Evolutionary conservation across 2,329 filamentous ascomycete genomes (phyloP), one percentile per base, ranked within the genome.

Genomic region (Beauveria sp.): DNA sequence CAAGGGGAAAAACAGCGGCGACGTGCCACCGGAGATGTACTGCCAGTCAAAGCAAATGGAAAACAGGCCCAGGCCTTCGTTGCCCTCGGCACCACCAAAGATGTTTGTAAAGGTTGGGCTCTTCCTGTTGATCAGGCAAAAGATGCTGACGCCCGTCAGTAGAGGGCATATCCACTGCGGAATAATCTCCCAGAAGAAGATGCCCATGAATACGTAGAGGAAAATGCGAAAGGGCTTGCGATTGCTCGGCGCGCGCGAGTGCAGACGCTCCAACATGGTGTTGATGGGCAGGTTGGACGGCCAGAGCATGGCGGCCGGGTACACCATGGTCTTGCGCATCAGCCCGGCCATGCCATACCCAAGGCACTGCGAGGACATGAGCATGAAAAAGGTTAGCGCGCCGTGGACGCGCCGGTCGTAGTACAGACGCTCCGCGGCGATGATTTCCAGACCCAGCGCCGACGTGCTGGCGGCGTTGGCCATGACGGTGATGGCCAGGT

Each of bases 311-410:
- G 77, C 77, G 18, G 77, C 79, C 1, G 79, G 79, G 62, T 77
- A 77, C 0, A 82, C 72, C 10, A 80, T 66, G 3, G 76, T 71
- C 22, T 73, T 70, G 14, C 80, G 73, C 65, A 82, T 67, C 24
- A 81, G 61, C 14, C 80, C 80, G 5, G 77, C 76, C 47, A 82
- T 67, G 34, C 79, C 80, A 46, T 78, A 82, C 0, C 79, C 79
- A 20, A 81, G 70, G 10, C 78, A 68, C 53, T 81, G 79, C 2
- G 79, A 80, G 0, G 79, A 79, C 9, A 82, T 65, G 0, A 74
- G 70, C 37, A 80, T 65, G 63, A 82, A 76, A 55, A 81, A 74
- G 9, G 73, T 73, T 0, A 73, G 72, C 2, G 68, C 75, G 5
- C 70, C 69, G 63, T 70, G 75, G 1, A 77, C 71, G 18, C 73